These are phyloP conservation scores for Xylaria multiplex DNA, from an alignment of 2,329 filamentous ascomycete species.

Conservation along the genomic window DNA sequence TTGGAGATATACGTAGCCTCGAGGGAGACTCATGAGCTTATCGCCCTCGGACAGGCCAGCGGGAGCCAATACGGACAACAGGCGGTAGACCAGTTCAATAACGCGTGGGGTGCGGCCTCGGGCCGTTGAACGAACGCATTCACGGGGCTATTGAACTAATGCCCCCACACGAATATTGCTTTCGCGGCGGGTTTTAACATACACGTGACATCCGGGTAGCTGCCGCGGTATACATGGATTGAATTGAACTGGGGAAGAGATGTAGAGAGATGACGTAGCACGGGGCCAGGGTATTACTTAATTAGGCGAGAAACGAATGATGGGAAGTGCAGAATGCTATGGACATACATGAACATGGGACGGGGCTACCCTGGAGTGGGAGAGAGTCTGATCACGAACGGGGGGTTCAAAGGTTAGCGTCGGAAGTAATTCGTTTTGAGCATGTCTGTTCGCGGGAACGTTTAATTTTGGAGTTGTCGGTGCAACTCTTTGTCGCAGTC, in stretches of 20 bases:
- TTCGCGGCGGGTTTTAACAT: too few species aligned
- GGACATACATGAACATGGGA: not conserved
- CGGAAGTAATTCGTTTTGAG: not conserved
- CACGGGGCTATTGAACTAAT: too few species aligned
- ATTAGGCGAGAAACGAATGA: slow-evolving; percentile 18
- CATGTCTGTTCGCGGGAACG: not conserved
- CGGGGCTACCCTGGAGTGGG: not conserved
- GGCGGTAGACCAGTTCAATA: slow-evolving; percentile 26
- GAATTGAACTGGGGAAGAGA: too few species aligned
- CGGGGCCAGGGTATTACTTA: not conserved
- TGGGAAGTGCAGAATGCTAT: not conserved
- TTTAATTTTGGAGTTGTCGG: not conserved
- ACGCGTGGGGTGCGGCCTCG: slow-evolving; percentile 19
- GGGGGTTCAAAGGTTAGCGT: not conserved
- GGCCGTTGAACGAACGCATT: too few species aligned
- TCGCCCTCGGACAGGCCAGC: slow-evolving; percentile 1
- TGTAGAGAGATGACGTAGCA: slow-evolving; percentile 7
- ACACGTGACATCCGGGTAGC: too few species aligned
- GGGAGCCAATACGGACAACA: slow-evolving; percentile 20
- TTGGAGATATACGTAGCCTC: slow-evolving; percentile 21
- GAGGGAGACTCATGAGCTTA: slow-evolving; percentile 23
- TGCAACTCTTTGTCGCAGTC: not conserved
- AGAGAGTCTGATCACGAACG: not conserved
- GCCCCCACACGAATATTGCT: too few species aligned
- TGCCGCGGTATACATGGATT: too few species aligned